Conservation (phyloP, 352 stramenopile genomes). For the Pythium guiyangense region DNA sequence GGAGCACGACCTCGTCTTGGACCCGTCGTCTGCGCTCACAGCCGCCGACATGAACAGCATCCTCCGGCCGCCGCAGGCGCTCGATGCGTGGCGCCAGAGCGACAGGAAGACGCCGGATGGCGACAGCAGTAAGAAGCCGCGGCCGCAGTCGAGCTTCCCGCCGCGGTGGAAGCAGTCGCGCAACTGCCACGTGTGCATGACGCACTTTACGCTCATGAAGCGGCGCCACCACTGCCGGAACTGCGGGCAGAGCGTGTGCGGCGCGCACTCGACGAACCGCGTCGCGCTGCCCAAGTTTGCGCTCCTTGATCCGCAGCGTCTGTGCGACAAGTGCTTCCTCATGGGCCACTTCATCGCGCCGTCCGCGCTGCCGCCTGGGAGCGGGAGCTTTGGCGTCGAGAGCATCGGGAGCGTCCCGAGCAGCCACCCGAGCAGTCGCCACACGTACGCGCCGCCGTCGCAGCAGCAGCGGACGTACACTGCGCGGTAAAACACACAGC, state of each 20-base stretch:
- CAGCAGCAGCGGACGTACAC: slow-evolving; percentile 20
- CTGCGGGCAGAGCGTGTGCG: slow-evolving; percentile 73
- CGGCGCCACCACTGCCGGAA: slow-evolving; percentile 83
- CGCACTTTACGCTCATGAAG: slow-evolving; percentile 51
- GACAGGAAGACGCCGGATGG: not conserved
- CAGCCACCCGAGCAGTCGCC: not conserved
- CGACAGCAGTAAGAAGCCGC: slow-evolving; percentile 13
- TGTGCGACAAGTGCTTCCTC: slow-evolving; percentile 80
- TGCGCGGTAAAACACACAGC: not conserved
- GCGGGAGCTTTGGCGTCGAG: slow-evolving; percentile 27
- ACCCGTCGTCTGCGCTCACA: slow-evolving; percentile 5
- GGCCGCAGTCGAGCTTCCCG: slow-evolving; percentile 51
- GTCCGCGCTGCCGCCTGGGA: slow-evolving; percentile 21
- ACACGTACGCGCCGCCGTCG: not conserved
- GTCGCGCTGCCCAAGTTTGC: slow-evolving; percentile 72
- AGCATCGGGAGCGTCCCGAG: slow-evolving; percentile 19
- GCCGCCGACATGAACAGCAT: slow-evolving; percentile 1
- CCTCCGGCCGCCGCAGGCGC: not conserved
- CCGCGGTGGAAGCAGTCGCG: slow-evolving; percentile 74
- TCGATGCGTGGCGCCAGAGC: slow-evolving; percentile 9
- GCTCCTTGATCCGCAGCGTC: slow-evolving; percentile 61
- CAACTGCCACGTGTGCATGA: slow-evolving; percentile 63
- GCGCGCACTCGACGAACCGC: slow-evolving; percentile 72
- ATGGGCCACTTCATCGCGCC: slow-evolving; percentile 54
- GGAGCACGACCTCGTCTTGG: slow-evolving; percentile 22